phyloP scores from a whole-genome alignment of 345 rosid species.

The Lagerstroemia speciosa region DNA sequence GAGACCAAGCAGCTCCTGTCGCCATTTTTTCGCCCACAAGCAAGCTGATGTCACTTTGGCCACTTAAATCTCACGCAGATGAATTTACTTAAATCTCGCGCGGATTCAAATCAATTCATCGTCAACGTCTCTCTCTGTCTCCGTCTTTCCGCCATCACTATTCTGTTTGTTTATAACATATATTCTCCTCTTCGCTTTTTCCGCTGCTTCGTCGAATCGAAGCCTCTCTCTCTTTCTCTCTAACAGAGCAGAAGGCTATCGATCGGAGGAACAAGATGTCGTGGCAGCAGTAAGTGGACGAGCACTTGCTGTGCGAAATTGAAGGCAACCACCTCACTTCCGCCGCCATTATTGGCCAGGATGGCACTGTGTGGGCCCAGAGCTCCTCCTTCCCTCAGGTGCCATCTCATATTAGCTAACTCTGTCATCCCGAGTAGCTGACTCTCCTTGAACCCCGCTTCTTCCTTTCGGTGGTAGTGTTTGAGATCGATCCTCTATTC shows the following conservation, averaged over 20 bases:
- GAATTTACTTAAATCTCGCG: too few species aligned
- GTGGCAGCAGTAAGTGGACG: slow-evolving; percentile 43
- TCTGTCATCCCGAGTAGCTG: too few species aligned
- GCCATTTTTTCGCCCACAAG: too few species aligned
- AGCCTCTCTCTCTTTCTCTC: neutral
- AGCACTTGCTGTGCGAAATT: slow-evolving; percentile 41
- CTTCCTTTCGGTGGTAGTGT: neutral
- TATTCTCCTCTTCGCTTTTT: neutral
- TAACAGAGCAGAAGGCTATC: neutral
- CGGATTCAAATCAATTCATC: neutral
- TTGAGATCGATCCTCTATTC: neutral
- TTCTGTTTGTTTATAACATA: too few species aligned
- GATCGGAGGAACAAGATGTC: slow-evolving; percentile 25
- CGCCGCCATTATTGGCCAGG: slow-evolving; percentile 38
- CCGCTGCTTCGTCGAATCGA: neutral
- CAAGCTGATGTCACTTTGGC: neutral
- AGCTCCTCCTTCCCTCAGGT: slow-evolving; percentile 34
- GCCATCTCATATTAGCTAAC: neutral
- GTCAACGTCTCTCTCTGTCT: too few species aligned
- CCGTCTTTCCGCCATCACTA: too few species aligned
- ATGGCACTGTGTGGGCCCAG: slow-evolving; percentile 45
- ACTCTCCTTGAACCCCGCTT: too few species aligned
- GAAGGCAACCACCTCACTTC: slow-evolving; percentile 32
- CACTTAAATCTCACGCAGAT: slow-evolving; percentile 17
- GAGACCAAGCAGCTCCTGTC: too few species aligned